A percentile compares a stretch with the other conserved stretches of the same genome.
Evolutionary conservation across 2,329 filamentous ascomycete genomes (phyloP).

Genomic region (Fusarium kyushuense): DNA sequence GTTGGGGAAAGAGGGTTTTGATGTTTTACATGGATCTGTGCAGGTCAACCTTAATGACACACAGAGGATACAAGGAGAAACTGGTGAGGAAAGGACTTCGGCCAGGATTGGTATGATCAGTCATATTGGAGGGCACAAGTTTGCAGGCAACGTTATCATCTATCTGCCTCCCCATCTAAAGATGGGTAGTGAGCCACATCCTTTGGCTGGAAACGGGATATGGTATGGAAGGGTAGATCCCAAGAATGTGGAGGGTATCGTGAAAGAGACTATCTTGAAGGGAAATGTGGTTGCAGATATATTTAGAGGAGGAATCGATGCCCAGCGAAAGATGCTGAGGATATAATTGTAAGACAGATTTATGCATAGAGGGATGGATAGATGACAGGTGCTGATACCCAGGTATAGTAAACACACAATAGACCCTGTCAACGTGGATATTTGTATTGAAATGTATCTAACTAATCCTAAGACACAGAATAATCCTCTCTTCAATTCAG

Average conservation of each 20-base stretch:
- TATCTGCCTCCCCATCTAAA: slow-evolving; percentile 74
- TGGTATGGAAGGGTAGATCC: slow-evolving; percentile 87
- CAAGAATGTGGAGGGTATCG: slow-evolving; percentile 79
- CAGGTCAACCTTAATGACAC: slow-evolving; percentile 45
- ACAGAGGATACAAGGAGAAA: slow-evolving; percentile 39
- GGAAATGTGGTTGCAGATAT: slow-evolving; percentile 77
- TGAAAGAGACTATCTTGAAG: slow-evolving; percentile 75
- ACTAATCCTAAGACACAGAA: background rate
- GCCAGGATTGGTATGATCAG: slow-evolving; percentile 78
- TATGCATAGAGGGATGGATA: background rate
- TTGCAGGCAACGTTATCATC: slow-evolving; percentile 85
- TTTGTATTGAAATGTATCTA: background rate
- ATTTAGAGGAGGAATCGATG: slow-evolving; percentile 76
- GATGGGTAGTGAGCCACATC: slow-evolving; percentile 61
- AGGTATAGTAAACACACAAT: background rate
- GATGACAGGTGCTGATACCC: slow-evolving; percentile 30
- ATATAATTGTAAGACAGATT: slow-evolving; percentile 49
- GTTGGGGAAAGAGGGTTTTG: slow-evolving; percentile 63
- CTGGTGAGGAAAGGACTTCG: slow-evolving; percentile 44
- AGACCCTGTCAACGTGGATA: background rate
- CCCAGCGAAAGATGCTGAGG: slow-evolving; percentile 65
- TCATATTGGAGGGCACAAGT: slow-evolving; percentile 88
- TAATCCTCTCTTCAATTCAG: too few species aligned
- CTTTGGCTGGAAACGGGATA: slow-evolving; percentile 76
- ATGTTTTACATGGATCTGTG: slow-evolving; percentile 62